Percentiles rank a stretch among this genome's conserved stretches.
Conservation (phyloP, 2,329 filamentous ascomycete genomes). For the Blumeriella jaapii region DNA sequence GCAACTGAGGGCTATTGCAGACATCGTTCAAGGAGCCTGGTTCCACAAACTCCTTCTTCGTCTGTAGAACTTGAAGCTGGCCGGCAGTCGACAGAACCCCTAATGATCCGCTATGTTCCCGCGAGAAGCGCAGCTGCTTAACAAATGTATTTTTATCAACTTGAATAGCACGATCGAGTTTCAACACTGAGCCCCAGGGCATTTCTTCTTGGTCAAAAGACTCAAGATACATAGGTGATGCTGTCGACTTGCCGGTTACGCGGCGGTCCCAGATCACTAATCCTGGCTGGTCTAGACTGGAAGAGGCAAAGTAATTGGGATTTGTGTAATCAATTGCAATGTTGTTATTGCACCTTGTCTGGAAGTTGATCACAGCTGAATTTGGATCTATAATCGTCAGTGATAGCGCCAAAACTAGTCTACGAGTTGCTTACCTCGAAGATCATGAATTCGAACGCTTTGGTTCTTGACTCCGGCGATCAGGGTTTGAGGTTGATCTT, state of each 20-base stretch:
- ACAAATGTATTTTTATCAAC: slow-evolving; percentile 44
- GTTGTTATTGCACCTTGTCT: slow-evolving; percentile 57
- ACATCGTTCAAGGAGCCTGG: slow-evolving; percentile 33
- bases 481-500: slow-evolving; percentile 62
- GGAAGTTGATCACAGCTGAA: slow-evolving; percentile 44
- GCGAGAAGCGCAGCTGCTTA: slow-evolving; percentile 50
- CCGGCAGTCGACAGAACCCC: slow-evolving; percentile 51
- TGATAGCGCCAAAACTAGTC: background rate
- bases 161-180: slow-evolving; percentile 45
- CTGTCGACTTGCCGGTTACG: slow-evolving; percentile 39
- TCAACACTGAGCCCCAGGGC: slow-evolving; percentile 50
- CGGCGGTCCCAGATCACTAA: slow-evolving; percentile 72
- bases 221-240: slow-evolving; percentile 43
- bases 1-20: slow-evolving; percentile 43
- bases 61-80: slow-evolving; percentile 50
- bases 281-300: slow-evolving; percentile 61
- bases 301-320: slow-evolving; percentile 75
- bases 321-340: slow-evolving; percentile 70
- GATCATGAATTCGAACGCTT: slow-evolving; percentile 65
- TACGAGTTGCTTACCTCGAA: slow-evolving; percentile 47
- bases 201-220: slow-evolving; percentile 49
- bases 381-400: slow-evolving; percentile 34
- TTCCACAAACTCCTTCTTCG: slow-evolving; percentile 41
- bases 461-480: slow-evolving; percentile 66
- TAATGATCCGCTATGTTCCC: slow-evolving; percentile 48